A percentile compares a stretch with the other conserved stretches of the same genome.
phyloP scores from a whole-genome alignment of 257 asterid species.

The Penstemon davidsonii region DNA sequence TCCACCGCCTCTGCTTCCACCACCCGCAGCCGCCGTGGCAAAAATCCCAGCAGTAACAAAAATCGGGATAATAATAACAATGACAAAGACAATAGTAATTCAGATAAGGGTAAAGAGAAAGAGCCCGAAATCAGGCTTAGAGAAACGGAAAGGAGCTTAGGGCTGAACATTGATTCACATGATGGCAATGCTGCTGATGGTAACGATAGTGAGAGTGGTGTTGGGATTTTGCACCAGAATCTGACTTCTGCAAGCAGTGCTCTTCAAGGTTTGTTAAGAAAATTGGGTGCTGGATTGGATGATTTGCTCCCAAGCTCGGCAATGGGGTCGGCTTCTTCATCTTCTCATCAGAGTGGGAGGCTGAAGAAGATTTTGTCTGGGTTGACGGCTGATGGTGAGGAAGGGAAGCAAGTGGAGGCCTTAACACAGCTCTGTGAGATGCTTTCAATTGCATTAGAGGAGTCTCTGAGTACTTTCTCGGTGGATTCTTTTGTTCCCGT shows the following conservation, averaged over 20 bases:
- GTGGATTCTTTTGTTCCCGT: slow-evolving; percentile 97
- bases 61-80: slow-evolving; percentile 40
- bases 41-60: slow-evolving; percentile 50
- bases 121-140: slow-evolving; percentile 70
- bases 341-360: slow-evolving; percentile 85
- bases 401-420: slow-evolving; percentile 95
- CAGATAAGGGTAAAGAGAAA: slow-evolving; percentile 90
- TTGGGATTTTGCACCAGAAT: slow-evolving; percentile 81
- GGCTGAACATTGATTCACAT: slow-evolving; percentile 72
- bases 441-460: slow-evolving; percentile 96
- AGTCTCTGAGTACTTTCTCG: slow-evolving; percentile 84
- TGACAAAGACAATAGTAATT: slow-evolving; percentile 42
- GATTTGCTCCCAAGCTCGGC: slow-evolving; percentile 93
- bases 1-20: slow-evolving; percentile 77
- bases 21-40: slow-evolving; percentile 80
- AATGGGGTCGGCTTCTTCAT: slow-evolving; percentile 71
- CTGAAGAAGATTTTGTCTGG: slow-evolving; percentile 88
- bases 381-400: slow-evolving; percentile 93
- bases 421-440: slow-evolving; percentile 87
- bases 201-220: slow-evolving; percentile 81
- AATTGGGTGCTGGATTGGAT: slow-evolving; percentile 92
- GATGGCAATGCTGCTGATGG: slow-evolving; percentile 79
- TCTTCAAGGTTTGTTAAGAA: slow-evolving; percentile 84
- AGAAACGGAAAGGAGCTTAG: slow-evolving; percentile 66
- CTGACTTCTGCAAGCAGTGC: slow-evolving; percentile 94